Evolutionary conservation across 2,329 filamentous ascomycete genomes (phyloP), one percentile per base, ranked within the genome.

Genomic region (Colletotrichum chrysophilum): DNA sequence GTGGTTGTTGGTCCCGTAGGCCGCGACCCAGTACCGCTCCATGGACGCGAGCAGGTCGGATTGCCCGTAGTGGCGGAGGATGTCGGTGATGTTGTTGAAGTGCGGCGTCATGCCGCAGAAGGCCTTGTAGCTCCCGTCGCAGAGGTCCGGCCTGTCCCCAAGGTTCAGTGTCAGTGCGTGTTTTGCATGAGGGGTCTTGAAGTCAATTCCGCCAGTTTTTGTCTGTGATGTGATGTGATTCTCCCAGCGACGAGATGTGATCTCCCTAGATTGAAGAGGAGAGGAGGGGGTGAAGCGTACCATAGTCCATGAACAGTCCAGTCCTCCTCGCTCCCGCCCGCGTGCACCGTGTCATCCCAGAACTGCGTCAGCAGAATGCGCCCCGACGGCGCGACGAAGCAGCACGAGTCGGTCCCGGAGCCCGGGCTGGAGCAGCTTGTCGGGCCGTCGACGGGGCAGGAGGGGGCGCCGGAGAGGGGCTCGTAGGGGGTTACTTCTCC

Each of bases 261-360:
- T 14, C 4, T 18, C 24, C 14, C 3, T n/a, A 38, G n/a, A 34
- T 18, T 28, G n/a, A 9, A 9, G 7, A 28, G 9, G 9, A 14
- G 13, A 14, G 13, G 9, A 5, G 5, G 1, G 16, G 30, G 18
- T 14, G 8, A 14, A 12, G 18, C 36, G 34, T 75, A 87, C 86
- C 86, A 87, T 34, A 87, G 77, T n/a, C 86, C 86, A 64, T 86
- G 86, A 2, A 87, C 72, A 1, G 86, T 87, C 86, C 85, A 87
- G 72, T 87, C 86, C 73, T 85, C 81, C 74, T 87, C 86, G 6
- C 82, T 79, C n/a, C 85, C 86, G 4, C 81, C 81, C 5, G 82
- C 84, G 74, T 87, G 84, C 24, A 83, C 79, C 75, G 86, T 78
- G 34, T 83, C 78, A 69, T 87, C 86, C 86, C 86, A 88, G 80